Evolutionary conservation across 78 protist species (phyloP), one percentile per base, ranked within the genome.

Genomic region (Dictyostelium capitatum): DNA sequence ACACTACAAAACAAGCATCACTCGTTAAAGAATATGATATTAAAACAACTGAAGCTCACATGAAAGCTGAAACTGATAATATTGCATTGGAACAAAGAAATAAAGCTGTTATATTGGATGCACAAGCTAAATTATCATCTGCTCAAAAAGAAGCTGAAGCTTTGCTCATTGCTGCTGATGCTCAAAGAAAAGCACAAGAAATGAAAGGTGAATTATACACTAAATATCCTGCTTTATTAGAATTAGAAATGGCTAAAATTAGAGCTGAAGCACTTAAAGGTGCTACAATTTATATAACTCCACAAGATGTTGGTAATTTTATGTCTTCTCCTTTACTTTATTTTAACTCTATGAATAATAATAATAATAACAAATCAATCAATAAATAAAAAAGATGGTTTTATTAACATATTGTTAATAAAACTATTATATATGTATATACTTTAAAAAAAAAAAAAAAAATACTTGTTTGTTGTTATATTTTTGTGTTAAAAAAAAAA

Each of bases 61-160:
- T 83, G 5, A 83, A 83, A 57, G 90, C 90, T 30, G 90, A 83
- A 53, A 83, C 90, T 23, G 90, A 83, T 41, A 83, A 83, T 11
- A 83, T 83, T 6, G 90, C 90, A 4, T 30, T 83, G 7, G 70
- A 59, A 1, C 90, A 83, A 83, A 67, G 23, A 19, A 70, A 70
- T 41, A 53, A 83, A 11, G 90, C 90, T 17, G n/a, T 83, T 19
- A 70, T 83, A 19, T 54, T 80, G 3, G 90, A 83, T n/a, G 62
- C 90, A 8, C 80, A 70, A 51, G 90, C 90, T 51, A 83, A 83
- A 57, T 23, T 83, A 4, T 41, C 30, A 11, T 50, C 90, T 54
- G 79, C 90, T 28, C 90, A 83, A 53, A 48, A 28, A 28, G 90
- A 83, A 23, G 90, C 90, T 50, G 90, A 83, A 32, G 80, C 90